Conservation (phyloP, 306 rosid genomes). For the Cucumis melo region DNA sequence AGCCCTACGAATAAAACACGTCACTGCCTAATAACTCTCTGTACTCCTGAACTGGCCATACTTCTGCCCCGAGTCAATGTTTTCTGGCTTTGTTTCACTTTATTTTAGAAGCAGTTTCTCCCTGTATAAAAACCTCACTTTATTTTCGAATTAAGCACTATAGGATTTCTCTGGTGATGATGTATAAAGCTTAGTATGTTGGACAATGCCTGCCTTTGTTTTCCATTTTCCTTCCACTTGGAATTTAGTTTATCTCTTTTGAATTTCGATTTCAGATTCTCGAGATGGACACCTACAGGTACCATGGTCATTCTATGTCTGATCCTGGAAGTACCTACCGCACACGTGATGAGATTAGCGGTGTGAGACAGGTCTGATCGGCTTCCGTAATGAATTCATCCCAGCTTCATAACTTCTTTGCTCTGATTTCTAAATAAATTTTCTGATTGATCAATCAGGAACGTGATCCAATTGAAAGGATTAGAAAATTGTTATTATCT, state of each 20-base stretch:
- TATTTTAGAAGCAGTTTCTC: background rate
- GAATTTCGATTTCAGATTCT: conserved; percentile 51
- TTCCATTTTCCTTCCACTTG: background rate
- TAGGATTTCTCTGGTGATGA: background rate
- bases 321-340: conserved; percentile 99
- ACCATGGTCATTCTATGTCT: conserved; percentile 98
- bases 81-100: background rate
- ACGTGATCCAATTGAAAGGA: conserved; percentile 91
- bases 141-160: background rate
- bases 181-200: background rate
- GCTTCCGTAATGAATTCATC: background rate
- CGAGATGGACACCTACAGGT: conserved; percentile 95
- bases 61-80: background rate
- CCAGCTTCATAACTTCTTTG: background rate
- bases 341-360: conserved; percentile 92
- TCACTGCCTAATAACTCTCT: background rate
- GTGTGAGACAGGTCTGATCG: conserved; percentile 66
- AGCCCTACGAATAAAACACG: background rate
- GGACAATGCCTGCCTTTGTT: background rate
- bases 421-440: conserved; percentile 1
- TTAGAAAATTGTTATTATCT: conserved; percentile 58
- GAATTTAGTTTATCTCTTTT: conserved; percentile 12
- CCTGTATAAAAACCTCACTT: background rate
- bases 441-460: conserved; percentile 36
- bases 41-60: background rate